Percentiles rank a stretch among this genome's conserved stretches.
Evolutionary conservation across 371 early-diverging fungal genomes (phyloP).

Genomic region (Mortierella sp.): DNA sequence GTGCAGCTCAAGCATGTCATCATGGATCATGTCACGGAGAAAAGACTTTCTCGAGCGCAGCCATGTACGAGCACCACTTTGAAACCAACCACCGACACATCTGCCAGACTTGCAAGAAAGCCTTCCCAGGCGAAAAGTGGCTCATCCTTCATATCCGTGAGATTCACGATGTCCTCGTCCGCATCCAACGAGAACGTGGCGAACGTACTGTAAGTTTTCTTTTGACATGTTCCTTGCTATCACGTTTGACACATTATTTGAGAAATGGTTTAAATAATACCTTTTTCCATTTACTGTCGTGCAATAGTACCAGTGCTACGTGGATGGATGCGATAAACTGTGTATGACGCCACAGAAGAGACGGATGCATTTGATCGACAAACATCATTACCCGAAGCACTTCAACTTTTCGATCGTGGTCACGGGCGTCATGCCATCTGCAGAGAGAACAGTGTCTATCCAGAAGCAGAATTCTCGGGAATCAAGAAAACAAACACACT

Average conservation of each 20-base stretch:
- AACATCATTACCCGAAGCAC: constrained; percentile 73
- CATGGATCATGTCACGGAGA: constrained; percentile 41
- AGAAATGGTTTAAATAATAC: no score
- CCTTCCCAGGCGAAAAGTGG: constrained; percentile 68
- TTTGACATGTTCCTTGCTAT: no score
- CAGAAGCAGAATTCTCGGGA: constrained; percentile 16
- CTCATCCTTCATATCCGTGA: constrained; percentile 71
- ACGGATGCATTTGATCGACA: constrained; percentile 73
- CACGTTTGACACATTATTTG: no score
- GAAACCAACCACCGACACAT: constrained; percentile 67
- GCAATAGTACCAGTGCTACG: constrained; percentile 78
- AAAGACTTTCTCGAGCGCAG: constrained; percentile 54
- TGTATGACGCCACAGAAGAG: constrained; percentile 69
- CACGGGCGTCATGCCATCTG: constrained; percentile 63
- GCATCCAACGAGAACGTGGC: constrained; percentile 68
- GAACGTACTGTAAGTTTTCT: constrained; percentile 65
- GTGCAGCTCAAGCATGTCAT: constrained; percentile 50
- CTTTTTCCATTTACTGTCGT: neutral
- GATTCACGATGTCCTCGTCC: constrained; percentile 64
- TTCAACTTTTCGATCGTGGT: constrained; percentile 77
- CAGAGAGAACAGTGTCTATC: constrained; percentile 39
- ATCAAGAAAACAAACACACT: constrained; percentile 21
- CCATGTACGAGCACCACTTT: constrained; percentile 71
- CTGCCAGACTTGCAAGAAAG: constrained; percentile 64
- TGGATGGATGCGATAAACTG: constrained; percentile 69